phyloP scores from a whole-genome alignment of 2,329 filamentous ascomycete species.

The Pleomassaria siparia region DNA sequence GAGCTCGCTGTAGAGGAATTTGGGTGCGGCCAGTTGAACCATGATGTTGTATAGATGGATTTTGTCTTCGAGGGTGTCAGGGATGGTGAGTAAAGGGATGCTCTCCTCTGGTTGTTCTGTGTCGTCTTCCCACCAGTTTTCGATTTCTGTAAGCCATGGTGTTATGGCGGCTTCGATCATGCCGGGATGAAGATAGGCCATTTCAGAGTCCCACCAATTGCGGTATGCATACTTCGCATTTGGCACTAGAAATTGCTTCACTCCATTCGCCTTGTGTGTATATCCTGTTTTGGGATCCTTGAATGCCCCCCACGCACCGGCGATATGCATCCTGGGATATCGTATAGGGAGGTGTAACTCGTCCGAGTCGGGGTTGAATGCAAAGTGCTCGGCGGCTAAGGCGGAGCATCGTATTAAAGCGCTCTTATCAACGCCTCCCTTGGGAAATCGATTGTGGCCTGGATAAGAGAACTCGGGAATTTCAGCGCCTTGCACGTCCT shows the following conservation, averaged over 20 bases:
- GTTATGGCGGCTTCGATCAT: constrained; percentile 15
- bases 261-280: no score
- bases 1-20: constrained; percentile 12
- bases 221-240: no score
- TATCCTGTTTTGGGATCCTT: background rate
- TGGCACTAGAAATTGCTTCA: no score
- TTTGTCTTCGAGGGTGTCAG: constrained; percentile 12
- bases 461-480: no score
- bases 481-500: no score
- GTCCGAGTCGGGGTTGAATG: constrained; percentile 6
- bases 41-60: constrained; percentile 25
- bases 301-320: background rate
- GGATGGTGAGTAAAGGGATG: constrained; percentile 8
- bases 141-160: constrained; percentile 16
- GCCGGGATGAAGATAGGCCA: constrained; percentile 12
- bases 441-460: background rate
- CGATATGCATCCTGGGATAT: constrained; percentile 8
- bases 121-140: background rate
- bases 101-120: background rate
- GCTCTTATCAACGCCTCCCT: constrained; percentile 9
- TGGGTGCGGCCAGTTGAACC: constrained; percentile 19
- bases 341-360: constrained; percentile 13
- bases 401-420: constrained; percentile 16
- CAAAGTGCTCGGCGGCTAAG: constrained; percentile 15
- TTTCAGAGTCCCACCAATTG: no score